These are phyloP conservation scores for Rauvolfia tetraphylla DNA, from an alignment of 257 asterid species.

Conservation along the genomic window DNA sequence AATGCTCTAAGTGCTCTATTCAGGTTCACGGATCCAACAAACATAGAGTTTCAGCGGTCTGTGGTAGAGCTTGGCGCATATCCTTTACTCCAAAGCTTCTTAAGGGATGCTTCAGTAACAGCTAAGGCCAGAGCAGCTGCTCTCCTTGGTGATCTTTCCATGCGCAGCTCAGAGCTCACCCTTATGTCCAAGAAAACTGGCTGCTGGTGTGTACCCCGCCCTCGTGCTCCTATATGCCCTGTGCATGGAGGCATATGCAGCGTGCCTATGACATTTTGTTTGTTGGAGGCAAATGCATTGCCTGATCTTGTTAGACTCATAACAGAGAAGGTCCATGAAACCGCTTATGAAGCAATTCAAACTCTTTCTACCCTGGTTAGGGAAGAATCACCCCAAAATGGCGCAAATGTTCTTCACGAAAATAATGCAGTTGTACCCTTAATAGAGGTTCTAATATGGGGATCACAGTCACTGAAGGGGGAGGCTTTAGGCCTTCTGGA, in stretches of 20 bases:
- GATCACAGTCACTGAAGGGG: slow-evolving; percentile 47
- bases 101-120: slow-evolving; percentile 40
- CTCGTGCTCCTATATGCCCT: slow-evolving; percentile 27
- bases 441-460: slow-evolving; percentile 55
- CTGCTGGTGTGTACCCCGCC: slow-evolving; percentile 27
- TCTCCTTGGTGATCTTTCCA: slow-evolving; percentile 52
- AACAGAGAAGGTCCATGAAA: slow-evolving; percentile 41
- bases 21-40: slow-evolving; percentile 60
- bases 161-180: slow-evolving; percentile 52
- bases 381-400: slow-evolving; percentile 56
- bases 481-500: slow-evolving; percentile 54
- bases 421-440: slow-evolving; percentile 36
- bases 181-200: slow-evolving; percentile 15
- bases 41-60: slow-evolving; percentile 33
- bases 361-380: slow-evolving; percentile 59
- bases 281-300: slow-evolving; percentile 45
- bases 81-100: slow-evolving; percentile 40
- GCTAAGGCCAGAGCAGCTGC: slow-evolving; percentile 64
- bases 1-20: slow-evolving; percentile 60
- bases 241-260: slow-evolving; percentile 53
- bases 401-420: slow-evolving; percentile 49
- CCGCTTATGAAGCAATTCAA: slow-evolving; percentile 61
- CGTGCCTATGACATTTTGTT: slow-evolving; percentile 41
- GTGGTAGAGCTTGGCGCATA: slow-evolving; percentile 43
- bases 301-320: slow-evolving; percentile 41